These are phyloP conservation scores for Mycena polygramma DNA, from an alignment of 768 basidiomycete genomes.

Conservation along the genomic window DNA sequence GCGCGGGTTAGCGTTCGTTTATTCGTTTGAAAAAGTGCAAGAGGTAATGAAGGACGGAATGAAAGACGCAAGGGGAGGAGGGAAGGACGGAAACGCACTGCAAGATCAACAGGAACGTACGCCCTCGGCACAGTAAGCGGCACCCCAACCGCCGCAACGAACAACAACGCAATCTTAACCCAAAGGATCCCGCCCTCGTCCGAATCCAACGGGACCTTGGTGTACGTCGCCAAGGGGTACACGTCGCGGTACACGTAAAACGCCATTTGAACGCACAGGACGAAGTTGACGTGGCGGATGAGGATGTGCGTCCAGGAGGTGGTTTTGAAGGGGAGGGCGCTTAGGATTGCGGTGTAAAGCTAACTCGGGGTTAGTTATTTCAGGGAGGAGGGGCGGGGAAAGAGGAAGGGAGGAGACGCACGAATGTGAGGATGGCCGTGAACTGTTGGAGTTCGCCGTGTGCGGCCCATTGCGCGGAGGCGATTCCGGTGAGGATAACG, in stretches of 20 bases:
- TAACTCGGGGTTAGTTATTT: neutral
- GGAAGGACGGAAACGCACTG: too few relatives aligned
- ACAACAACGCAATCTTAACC: constrained; percentile 53
- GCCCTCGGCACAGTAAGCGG: neutral
- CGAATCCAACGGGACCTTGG: constrained; percentile 50
- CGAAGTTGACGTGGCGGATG: constrained; percentile 15
- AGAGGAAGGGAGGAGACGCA: neutral
- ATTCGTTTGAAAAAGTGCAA: too few relatives aligned
- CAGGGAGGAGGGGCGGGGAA: too few relatives aligned
- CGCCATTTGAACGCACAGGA: constrained; percentile 51
- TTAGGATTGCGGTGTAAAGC: constrained; percentile 14
- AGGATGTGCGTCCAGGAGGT: neutral
- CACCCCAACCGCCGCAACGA: neutral
- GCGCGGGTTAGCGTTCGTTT: neutral
- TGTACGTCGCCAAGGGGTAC: neutral
- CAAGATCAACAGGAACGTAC: neutral
- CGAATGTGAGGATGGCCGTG: neutral
- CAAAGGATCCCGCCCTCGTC: constrained; percentile 55
- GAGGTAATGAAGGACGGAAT: too few relatives aligned
- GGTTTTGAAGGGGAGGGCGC: neutral
- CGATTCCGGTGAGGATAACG: neutral
- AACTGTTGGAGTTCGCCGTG: neutral
- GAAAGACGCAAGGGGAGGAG: too few relatives aligned
- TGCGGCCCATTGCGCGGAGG: constrained; percentile 4
- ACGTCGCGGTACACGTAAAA: constrained; percentile 52